phyloP scores from a whole-genome alignment of 2,329 filamentous ascomycete genomes.

The Neurospora sp. region DNA sequence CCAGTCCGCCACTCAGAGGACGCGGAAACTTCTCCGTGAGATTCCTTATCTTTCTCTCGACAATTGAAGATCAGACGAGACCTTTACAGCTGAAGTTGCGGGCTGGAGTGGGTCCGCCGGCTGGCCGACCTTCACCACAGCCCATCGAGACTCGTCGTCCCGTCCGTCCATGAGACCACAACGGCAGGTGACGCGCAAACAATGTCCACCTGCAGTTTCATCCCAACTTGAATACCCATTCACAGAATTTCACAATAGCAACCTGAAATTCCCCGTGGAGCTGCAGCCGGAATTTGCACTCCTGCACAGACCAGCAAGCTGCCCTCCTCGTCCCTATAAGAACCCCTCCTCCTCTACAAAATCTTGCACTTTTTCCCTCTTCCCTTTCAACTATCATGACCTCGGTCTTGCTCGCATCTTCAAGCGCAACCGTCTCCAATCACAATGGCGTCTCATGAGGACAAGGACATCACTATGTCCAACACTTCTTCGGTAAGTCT shows the following conservation, averaged over 20 bases:
- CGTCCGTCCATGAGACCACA: not conserved
- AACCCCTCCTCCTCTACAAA: not conserved
- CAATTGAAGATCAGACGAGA: not conserved
- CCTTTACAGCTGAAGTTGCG: not conserved
- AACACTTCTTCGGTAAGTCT: not conserved
- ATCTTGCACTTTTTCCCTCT: not conserved
- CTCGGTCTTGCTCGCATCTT: not conserved
- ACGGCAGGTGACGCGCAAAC: not conserved
- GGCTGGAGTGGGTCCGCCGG: not conserved
- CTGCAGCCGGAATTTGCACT: not conserved
- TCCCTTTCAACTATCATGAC: not conserved
- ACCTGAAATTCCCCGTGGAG: not conserved
- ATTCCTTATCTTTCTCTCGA: not conserved
- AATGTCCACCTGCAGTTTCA: not conserved
- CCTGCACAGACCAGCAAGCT: not conserved
- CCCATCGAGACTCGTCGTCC: not conserved
- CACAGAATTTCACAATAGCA: not conserved
- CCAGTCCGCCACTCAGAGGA: not conserved
- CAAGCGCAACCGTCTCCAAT: not conserved
- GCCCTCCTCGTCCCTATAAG: not conserved
- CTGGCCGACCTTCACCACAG: not conserved
- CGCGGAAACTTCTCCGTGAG: not conserved
- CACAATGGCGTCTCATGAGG: not conserved
- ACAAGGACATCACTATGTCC: not conserved
- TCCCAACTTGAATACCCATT: not conserved